Evolutionary conservation across 441 rosid genomes (phyloP), one percentile per base, ranked within the genome.

Genomic region (Breynia disticha): DNA sequence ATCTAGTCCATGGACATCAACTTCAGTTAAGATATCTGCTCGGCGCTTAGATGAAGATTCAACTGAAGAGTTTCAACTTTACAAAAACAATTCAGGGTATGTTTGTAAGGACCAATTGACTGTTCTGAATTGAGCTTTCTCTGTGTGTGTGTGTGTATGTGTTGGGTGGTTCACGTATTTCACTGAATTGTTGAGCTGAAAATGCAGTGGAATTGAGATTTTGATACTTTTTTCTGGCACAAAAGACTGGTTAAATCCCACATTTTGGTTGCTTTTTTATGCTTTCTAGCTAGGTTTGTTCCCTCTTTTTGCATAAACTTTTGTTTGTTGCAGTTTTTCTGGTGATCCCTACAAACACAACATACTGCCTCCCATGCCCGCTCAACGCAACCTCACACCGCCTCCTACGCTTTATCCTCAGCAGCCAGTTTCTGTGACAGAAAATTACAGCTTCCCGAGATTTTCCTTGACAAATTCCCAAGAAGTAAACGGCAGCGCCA

Each of bases 331-430:
- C 91, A 88, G 98, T 60, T 67, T 79, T 16, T 67, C 68, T 19
- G 69, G 74, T 4, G 93, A 83, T 49, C 71, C 77, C 11, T 81
- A 79, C 82, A 86, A 76, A 61, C 82, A 81, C 72, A 89, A 72
- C 67, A 61, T 55, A 50, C 71, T 77, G 56, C 96, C 87, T 17
- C 99, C 99, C 49, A 73, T 89, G 43, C 99, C 97, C 5, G 97
- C 93, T 6, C 98, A 88, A 56, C 82, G 76, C 42, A 93, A 93
- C 75, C 84, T 93, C 53, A 84, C 82, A 1, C 98, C 98, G 0
- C 98, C 98, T 69, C 96, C 97, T 22, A 93, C 90, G 0, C 86
- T 89, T 16, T 86, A 84, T 65, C 97, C 99, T 44, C 99, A 93
- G 71, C 97, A 81, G 58, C 99, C 95, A 0, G 90, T 93, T 55